Evolutionary conservation across 371 early-diverging fungal species (phyloP), one percentile per base, ranked within the genome.

Genomic region (Batkoa obscura): DNA sequence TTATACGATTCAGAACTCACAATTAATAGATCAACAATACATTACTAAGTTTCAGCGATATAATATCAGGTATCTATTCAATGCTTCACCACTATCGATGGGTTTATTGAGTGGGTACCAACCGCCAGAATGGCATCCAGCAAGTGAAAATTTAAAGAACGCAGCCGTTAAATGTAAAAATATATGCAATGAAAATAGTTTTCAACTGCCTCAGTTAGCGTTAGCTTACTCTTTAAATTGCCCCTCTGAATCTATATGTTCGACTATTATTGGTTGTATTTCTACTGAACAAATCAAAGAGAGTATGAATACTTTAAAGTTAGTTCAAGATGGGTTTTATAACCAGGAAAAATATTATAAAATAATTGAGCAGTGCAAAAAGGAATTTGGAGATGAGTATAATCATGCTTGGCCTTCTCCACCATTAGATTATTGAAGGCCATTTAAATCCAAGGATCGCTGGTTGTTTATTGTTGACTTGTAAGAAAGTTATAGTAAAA

Each of bases 51-150:
- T 68, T 58, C 45, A 43, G 33, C 52, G 57, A 13, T 42, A 59
- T 23, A 84, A 82, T 43, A 79, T 86, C 4, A 58, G 64, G 3
- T 72, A 72, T 6, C 46, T 86, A 45, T 64, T 82, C 55, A 81
- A 76, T 42, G 87, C 85, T 2, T 82, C 83, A n/a, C 87, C 87
- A 0, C 61, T 86, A 34, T 74, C 75, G 23, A 86, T 86, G 87
- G 87, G 83, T 0, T 60, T 86, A 31, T 66, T 86, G 23, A 70
- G 81, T 43, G 66, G 70, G 13, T 67, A 64, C 0, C 67, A 66
- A 9, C 74, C 79, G 2, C 84, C 83, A 0, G 74, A 71, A 1
- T 86, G 87, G 87, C 87, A 86, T 55, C 87, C 87, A 10, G 84
- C 84, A 8, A 75, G 76, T 23, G 17, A 45, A 0, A 70, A 68